These are phyloP conservation scores for Penicillium desertorum DNA, from an alignment of 495 filamentous ascomycete genomes.

Conservation along the genomic window DNA sequence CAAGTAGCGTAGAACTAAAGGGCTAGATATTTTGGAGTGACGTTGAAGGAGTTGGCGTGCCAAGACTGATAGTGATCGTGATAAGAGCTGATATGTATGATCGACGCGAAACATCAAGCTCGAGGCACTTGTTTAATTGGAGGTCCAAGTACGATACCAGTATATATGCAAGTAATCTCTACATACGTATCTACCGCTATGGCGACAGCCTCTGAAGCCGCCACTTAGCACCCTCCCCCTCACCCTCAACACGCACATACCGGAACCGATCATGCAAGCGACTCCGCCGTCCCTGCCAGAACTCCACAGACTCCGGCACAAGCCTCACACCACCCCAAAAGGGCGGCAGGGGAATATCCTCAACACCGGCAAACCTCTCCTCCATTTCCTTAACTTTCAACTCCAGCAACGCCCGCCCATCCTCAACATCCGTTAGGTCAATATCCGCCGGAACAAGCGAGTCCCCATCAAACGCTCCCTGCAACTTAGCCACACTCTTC, in stretches of 20 bases:
- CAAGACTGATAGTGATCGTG: conserved; percentile 10
- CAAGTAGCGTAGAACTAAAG: not conserved
- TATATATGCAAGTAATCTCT: conserved; percentile 2
- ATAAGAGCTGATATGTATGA: conserved; percentile 16
- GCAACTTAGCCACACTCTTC: conserved; percentile 36
- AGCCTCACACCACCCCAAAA: conserved; percentile 95
- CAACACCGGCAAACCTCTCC: conserved; percentile 65
- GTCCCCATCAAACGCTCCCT: conserved; percentile 31
- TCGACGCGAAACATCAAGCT: not conserved
- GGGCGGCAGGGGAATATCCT: conserved; percentile 82
- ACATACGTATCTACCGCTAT: conserved; percentile 21
- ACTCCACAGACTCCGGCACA: conserved; percentile 82
- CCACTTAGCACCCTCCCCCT: conserved; percentile 56
- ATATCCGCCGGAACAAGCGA: conserved; percentile 50
- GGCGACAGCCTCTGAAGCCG: conserved; percentile 44
- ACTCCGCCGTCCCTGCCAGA: conserved; percentile 90
- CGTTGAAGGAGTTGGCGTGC: not conserved
- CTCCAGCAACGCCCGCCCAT: conserved; percentile 65
- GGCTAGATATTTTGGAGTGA: not conserved
- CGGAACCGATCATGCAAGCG: conserved; percentile 90
- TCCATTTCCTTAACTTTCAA: conserved; percentile 68
- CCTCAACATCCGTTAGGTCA: conserved; percentile 59
- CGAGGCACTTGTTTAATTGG: not conserved
- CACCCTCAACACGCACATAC: conserved; percentile 62
- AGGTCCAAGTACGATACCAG: no score